Evolutionary conservation across 805 yeast species (phyloP).

Genomic region (Starmerella tilneyi): DNA sequence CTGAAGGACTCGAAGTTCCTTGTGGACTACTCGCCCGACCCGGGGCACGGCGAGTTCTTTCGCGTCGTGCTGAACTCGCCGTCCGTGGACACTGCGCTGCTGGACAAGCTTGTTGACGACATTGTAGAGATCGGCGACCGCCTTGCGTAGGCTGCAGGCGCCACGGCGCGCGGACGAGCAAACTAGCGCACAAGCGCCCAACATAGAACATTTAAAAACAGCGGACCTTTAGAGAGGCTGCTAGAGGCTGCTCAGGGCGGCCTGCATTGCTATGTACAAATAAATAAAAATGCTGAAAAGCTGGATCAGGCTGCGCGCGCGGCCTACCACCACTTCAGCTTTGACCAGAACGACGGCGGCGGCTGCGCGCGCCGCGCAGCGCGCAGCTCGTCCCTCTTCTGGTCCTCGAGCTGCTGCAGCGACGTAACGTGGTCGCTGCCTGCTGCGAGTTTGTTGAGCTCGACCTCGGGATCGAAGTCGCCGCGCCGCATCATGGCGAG

Average conservation of each 20-base stretch:
- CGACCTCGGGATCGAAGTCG: constrained; percentile 70
- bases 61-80: constrained; percentile 78
- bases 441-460: constrained; percentile 53
- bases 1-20: constrained; percentile 57
- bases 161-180: too few species aligned
- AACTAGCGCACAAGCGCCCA: too few species aligned
- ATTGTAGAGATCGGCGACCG: constrained; percentile 12
- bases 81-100: constrained; percentile 35
- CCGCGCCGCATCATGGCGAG: constrained; percentile 71
- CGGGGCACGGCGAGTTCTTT: constrained; percentile 64
- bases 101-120: constrained; percentile 37
- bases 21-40: constrained; percentile 66
- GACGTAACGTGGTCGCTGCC: constrained; percentile 20
- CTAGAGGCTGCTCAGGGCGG: neutral
- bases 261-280: neutral
- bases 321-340: constrained; percentile 12
- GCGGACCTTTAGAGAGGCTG: too few species aligned
- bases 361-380: neutral
- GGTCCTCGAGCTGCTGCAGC: constrained; percentile 14
- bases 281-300: neutral
- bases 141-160: too few species aligned
- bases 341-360: constrained; percentile 1
- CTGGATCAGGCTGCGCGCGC: too few species aligned
- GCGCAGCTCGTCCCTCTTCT: constrained; percentile 7
- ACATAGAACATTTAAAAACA: too few species aligned